These are phyloP conservation scores for Castanopsis chinensis DNA, from an alignment of 306 rosid genomes.

Conservation along the genomic window DNA sequence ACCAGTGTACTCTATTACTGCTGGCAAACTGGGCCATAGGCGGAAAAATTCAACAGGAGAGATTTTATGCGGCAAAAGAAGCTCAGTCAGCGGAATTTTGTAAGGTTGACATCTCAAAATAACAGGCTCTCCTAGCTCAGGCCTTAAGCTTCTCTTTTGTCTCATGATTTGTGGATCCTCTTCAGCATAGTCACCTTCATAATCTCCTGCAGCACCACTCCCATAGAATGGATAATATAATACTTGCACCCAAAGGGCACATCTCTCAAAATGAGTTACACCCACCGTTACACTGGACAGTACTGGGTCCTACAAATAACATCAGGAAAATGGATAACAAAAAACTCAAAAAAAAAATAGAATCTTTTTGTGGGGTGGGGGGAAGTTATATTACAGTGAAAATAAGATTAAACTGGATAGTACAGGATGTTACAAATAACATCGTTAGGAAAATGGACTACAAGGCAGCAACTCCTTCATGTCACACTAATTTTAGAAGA, in stretches of 20 bases:
- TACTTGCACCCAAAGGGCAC: conserved; percentile 97
- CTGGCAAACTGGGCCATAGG: conserved; percentile 98
- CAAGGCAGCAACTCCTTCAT: neutral
- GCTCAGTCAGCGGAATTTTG: conserved; percentile 90
- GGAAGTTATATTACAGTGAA: neutral
- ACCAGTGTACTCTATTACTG: conserved; percentile 85
- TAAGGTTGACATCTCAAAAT: conserved; percentile 96
- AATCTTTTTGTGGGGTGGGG: too few relatives aligned
- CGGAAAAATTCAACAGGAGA: conserved; percentile 98
- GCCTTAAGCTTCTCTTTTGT: conserved; percentile 96
- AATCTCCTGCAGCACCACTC: conserved; percentile 83
- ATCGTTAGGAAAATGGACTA: neutral
- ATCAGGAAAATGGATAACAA: conserved; percentile 31
- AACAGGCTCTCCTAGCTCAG: conserved; percentile 96
- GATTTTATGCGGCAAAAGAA: conserved; percentile 84
- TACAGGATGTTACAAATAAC: too few relatives aligned
- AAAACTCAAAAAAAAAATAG: conserved; percentile 7
- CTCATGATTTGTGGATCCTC: conserved; percentile 91
- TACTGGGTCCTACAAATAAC: conserved; percentile 81
- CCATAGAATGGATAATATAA: conserved; percentile 97
- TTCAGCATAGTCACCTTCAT: conserved; percentile 91
- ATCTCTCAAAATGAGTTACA: conserved; percentile 93
- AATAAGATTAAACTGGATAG: neutral
- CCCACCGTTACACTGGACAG: conserved; percentile 94
- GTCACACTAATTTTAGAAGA: neutral